Evolutionary conservation across 495 filamentous ascomycete genomes (phyloP).

Genomic region (Xylaria venustula): DNA sequence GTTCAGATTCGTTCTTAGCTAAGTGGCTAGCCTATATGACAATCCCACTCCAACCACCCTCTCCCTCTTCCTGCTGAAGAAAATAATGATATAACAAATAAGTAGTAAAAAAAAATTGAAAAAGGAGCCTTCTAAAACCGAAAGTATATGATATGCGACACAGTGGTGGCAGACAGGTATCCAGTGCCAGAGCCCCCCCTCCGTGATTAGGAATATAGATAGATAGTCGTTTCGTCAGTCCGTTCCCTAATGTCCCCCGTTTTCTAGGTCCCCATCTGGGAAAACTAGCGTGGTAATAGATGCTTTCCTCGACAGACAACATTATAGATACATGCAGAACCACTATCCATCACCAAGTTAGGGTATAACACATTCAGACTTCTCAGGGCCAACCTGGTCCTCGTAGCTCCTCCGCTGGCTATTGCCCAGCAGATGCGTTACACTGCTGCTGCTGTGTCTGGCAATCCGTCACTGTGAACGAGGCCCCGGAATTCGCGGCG

Average conservation of each 20-base stretch:
- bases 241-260: not conserved
- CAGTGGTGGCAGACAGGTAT: constrained; percentile 3
- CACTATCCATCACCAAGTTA: not conserved
- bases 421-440: constrained; percentile 2
- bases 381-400: not conserved
- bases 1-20: constrained; percentile 2
- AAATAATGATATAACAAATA: not conserved
- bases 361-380: not conserved
- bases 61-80: not conserved
- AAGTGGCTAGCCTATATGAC: not conserved
- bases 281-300: constrained; percentile 1
- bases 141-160: constrained; percentile 7
- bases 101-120: not conserved
- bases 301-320: not conserved
- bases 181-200: constrained; percentile 1
- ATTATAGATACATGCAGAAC: constrained; percentile 3
- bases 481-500: constrained; percentile 38
- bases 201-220: constrained; percentile 2
- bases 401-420: not conserved
- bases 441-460: constrained; percentile 35
- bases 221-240: not conserved
- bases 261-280: not conserved
- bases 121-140: constrained; percentile 5
- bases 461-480: constrained; percentile 41
- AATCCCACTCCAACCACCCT: too few species aligned